Base-by-base conservation (phyloP, 2,329 filamentous ascomycete genomes). In the Neopestalotiopsis sp. region DNA sequence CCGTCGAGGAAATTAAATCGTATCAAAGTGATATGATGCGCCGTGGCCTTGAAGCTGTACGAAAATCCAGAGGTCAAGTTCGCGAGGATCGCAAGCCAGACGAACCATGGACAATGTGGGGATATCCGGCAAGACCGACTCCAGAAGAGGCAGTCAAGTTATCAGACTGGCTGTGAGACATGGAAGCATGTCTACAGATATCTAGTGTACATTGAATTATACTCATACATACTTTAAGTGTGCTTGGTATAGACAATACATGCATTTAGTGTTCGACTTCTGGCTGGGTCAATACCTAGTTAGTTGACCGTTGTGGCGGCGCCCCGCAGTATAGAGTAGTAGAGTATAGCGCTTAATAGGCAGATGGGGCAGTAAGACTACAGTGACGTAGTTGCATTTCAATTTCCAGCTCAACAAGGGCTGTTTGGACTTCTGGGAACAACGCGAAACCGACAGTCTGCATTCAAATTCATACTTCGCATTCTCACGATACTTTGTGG, bases 21-120 rank as follows among this genome's bases (percentile, higher is more conserved):
- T 65, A 65, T 40, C 24, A 49, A 20, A 4, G 30, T 12, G 38
- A 49, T n/a, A 65, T 65, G 62, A 49, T 52, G 28, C 38, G 9
- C 12, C 62, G 62, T 20, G 62, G 62, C 20, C 12, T 49, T 32
- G 62, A 65, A 32, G 62, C 62, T 24, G 62, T 65, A 12, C 38
- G 12, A 49, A 34, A 32, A 24, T 49, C 40, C 10, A 52, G 62
- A 14, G 42, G 24, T 5, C 14, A 20, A 52, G 24, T 28, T 3
- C 40, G 40, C 5, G 40, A 28, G n/a, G 62, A 52, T 28, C 34
- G 62, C 24, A 14, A 17, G 24, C n/a, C 7, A 12, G 24, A 65
- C 62, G 38, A 52, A 13, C 62, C 62, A 20, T 65, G 34, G 38
- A 65, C 52, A n/a, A 49, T 65, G 9, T 65, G 62, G 62, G 62